Evolutionary conservation across 1,139 yeast species (phyloP), one percentile per base, ranked within the genome.

Genomic region (Yamadazyma spencermartinsiae): DNA sequence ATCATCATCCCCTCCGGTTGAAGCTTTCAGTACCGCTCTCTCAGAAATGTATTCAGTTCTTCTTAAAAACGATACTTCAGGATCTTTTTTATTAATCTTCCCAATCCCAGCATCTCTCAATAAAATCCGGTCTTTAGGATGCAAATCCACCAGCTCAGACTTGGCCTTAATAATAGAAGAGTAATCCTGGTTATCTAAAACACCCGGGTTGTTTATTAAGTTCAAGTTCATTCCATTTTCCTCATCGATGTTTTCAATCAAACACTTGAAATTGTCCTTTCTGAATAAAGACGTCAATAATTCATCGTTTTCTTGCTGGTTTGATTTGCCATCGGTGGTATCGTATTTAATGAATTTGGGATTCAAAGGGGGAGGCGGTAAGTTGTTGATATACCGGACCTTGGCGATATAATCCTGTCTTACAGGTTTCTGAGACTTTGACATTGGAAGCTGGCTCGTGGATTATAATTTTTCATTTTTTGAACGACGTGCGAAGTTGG

Each of bases 291-390:
- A 80, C 3, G 89, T 74, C 49, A 92, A 66, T 45, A 87, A 71
- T 41, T 79, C 72, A 35, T 90, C 76, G 6, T 86, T 75, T 42
- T 76, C 80, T 60, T 54, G 71, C 68, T 51, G 71, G 52, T 70
- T 60, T 12, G 76, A 55, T 32, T 55, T 49, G 26, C 54, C 54
- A 37, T 64, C 69, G 7, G 74, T 68, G 23, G 68, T 57, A 63
- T 72, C 58, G 48, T 78, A 74, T 41, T 82, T 77, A 41, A 92
- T 62, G 43, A 89, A 73, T 60, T 86, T 88, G 17, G 99, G 98
- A 38, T 95, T 89, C 46, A 94, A 74, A 17, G 94, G 86, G 9
- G 98, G 98, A 2, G 97, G 92, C 12, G 98, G 98, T 24, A 92
- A 70, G 54, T 81, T 86, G 58, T 92, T 92, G 44, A 80, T 80